A percentile compares a stretch with the other conserved stretches of the same genome.
Evolutionary conservation across 345 rosid genomes (phyloP).

Genomic region (Linum trigynum): DNA sequence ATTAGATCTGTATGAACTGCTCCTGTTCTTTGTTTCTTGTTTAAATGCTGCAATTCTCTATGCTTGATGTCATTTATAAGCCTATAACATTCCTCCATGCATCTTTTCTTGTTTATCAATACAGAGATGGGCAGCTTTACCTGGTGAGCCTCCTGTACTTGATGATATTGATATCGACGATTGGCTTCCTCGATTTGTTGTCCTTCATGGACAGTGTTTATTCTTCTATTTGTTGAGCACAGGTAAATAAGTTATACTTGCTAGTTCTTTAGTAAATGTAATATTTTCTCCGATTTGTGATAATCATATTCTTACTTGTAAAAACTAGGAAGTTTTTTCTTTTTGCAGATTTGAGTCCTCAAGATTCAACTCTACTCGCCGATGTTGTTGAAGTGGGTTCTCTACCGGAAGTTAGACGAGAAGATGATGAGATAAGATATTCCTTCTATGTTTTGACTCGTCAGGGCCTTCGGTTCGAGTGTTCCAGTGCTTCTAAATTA

Average conservation of each 20-base stretch:
- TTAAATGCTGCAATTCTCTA: slow-evolving; percentile 8
- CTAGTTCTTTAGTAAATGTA: not conserved
- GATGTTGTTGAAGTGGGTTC: slow-evolving; percentile 73
- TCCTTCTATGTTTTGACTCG: slow-evolving; percentile 59
- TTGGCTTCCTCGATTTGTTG: slow-evolving; percentile 95
- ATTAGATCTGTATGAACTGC: slow-evolving; percentile 56
- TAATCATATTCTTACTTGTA: slow-evolving; percentile 3
- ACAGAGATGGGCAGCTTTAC: slow-evolving; percentile 93
- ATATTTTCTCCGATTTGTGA: not conserved
- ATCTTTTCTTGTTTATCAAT: not conserved
- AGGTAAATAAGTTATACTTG: slow-evolving; percentile 33
- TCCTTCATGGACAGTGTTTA: slow-evolving; percentile 81
- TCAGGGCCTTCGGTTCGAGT: slow-evolving; percentile 78
- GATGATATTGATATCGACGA: slow-evolving; percentile 93
- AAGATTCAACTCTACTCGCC: slow-evolving; percentile 72
- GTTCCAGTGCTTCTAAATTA: slow-evolving; percentile 58
- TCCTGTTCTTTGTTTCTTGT: slow-evolving; percentile 5
- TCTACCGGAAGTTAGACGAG: slow-evolving; percentile 57
- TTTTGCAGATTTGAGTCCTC: slow-evolving; percentile 81
- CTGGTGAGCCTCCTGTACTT: slow-evolving; percentile 85
- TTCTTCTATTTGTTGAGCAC: slow-evolving; percentile 71
- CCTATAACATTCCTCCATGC: not conserved
- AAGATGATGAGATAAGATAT: slow-evolving; percentile 46
- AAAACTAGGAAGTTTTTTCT: not conserved
- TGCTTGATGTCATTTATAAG: not conserved